These are phyloP conservation scores for Cyclotella cryptica DNA, from an alignment of 108 stramenopile genomes.

Conservation along the genomic window DNA sequence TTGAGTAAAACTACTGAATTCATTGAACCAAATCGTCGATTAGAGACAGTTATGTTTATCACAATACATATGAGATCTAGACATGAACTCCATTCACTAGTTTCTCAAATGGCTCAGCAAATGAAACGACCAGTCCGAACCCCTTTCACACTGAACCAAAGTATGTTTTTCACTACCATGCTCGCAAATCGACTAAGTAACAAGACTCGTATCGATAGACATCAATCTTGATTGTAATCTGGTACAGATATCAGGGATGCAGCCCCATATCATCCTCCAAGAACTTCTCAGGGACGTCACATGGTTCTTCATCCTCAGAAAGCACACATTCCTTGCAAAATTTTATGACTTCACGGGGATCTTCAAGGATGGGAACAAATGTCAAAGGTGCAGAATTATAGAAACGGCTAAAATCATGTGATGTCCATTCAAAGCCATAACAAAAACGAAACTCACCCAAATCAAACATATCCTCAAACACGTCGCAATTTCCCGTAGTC, in stretches of 20 bases:
- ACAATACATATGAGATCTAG: too few relatives aligned
- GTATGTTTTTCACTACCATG: too few relatives aligned
- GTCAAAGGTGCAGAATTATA: not conserved
- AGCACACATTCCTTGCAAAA: constrained; percentile 88
- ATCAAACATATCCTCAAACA: constrained; percentile 67
- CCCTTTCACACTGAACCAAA: not conserved
- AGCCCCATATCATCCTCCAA: constrained; percentile 42
- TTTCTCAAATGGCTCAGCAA: too few relatives aligned
- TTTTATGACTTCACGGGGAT: constrained; percentile 67
- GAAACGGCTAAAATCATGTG: not conserved
- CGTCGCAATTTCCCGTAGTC: constrained; percentile 83
- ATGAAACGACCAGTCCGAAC: not conserved
- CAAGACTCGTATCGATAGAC: not conserved
- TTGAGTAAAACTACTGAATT: too few relatives aligned
- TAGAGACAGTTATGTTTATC: too few relatives aligned
- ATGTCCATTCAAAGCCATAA: not conserved
- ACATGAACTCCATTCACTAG: too few relatives aligned
- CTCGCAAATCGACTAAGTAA: not conserved
- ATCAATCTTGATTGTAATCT: not conserved
- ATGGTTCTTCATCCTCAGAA: constrained; percentile 69
- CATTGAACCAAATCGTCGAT: too few relatives aligned
- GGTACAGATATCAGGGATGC: constrained; percentile 24
- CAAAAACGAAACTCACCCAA: constrained; percentile 17
- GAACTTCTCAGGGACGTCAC: constrained; percentile 66
- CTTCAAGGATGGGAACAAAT: not conserved